Evolutionary conservation across 768 basidiomycete species (phyloP), one percentile per base, ranked within the genome.

Genomic region (Tubosaeta sp.): DNA sequence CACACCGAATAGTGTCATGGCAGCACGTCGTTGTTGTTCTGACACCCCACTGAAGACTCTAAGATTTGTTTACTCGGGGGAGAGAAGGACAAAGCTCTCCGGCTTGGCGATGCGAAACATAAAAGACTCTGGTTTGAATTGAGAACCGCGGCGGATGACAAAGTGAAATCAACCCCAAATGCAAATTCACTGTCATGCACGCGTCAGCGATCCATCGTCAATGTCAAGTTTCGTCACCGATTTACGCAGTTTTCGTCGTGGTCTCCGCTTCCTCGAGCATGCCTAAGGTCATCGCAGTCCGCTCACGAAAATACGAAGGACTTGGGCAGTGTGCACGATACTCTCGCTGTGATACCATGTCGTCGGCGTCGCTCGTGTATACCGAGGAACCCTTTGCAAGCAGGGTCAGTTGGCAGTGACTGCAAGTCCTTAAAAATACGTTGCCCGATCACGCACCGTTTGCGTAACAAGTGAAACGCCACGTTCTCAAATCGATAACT

Each of bases 51-150:
- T n/a, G n/a, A n/a, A n/a, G n/a, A n/a, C n/a, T n/a, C n/a, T n/a
- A n/a, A n/a, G n/a, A n/a, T n/a, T n/a, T 78, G 74, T 67, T 84
- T 88, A 56, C 86, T 95, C 0, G 97, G 97, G 0, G 95, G 97
- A 12, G n/a, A 95, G 72, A 5, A 99, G 73, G 19, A 97, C 81
- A 58, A 94, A 94, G 58, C 80, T 89, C 66, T 98, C 97, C 0
- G 97, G 94, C 68, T 98, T 98, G 16, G 91, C 90, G 44, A 98
- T 93, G 17, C 95, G 85, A 68, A 97, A 95, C 87, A 99, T 87
- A 73, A 99, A 95, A 0, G 94, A 94, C 72, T 99, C 97, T 26
- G 98, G 97, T 71, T 98, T 99, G 76, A 93, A 98, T 63, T 99
- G 97, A 1, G 94, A 97, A 0, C 97, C 97, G 31, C 97, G 83